A percentile compares a stretch with the other conserved stretches of the same genome.
These are phyloP conservation scores for Termitomyces sp. DNA, from an alignment of 768 basidiomycete species.

Conservation along the genomic window DNA sequence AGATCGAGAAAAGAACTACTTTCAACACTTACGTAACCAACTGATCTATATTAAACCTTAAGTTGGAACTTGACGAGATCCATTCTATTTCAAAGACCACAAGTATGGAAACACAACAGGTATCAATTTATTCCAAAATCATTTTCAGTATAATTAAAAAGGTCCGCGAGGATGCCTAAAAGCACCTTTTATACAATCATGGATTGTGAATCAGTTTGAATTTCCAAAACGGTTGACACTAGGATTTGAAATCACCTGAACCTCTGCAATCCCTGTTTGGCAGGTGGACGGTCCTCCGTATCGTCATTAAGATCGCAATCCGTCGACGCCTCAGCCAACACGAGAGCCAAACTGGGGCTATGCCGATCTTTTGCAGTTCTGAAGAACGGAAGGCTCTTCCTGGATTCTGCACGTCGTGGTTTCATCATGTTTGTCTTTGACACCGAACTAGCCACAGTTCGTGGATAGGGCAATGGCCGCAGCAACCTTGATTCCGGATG, in stretches of 20 bases:
- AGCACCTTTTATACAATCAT: not conserved
- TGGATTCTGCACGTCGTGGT: conserved; percentile 15
- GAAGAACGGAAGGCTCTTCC: conserved; percentile 23
- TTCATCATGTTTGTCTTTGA: conserved; percentile 7
- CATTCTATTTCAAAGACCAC: not conserved
- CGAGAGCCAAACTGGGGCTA: not conserved
- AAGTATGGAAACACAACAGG: not conserved
- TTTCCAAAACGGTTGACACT: not conserved
- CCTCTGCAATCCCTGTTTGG: not conserved
- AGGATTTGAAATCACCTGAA: conserved; percentile 1
- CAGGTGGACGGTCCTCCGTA: not conserved
- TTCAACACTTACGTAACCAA: not conserved
- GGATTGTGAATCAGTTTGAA: not conserved
- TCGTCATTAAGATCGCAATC: not conserved
- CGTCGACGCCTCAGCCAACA: not conserved
- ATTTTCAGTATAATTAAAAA: not conserved
- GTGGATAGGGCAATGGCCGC: conserved; percentile 12
- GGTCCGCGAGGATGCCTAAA: not conserved
- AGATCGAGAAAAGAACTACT: not conserved
- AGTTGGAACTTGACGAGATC: too few species aligned
- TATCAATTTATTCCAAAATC: not conserved
- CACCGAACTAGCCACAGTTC: conserved; percentile 11
- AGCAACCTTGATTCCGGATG: conserved; percentile 15
- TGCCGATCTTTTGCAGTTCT: conserved; percentile 6
- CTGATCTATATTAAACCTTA: not conserved